Percentiles rank a stretch among this genome's conserved stretches.
Evolutionary conservation across 2,329 filamentous ascomycete genomes (phyloP).

Genomic region (Penicillium sp.): DNA sequence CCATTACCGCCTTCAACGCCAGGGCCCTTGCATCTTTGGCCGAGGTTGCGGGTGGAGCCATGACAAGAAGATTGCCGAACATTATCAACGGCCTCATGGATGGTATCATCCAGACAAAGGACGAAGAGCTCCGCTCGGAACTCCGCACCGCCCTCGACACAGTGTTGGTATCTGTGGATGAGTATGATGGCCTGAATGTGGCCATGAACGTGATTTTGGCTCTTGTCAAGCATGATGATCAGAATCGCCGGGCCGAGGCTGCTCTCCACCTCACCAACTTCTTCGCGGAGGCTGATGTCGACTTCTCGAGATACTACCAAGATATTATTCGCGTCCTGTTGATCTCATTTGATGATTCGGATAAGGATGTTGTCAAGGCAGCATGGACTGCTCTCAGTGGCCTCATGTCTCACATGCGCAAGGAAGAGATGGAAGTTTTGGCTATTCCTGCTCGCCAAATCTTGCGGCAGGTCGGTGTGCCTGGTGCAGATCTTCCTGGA

Average conservation of each 20-base stretch:
- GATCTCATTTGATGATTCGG: slow-evolving; percentile 87
- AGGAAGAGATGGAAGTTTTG: slow-evolving; percentile 97
- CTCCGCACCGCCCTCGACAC: slow-evolving; percentile 82
- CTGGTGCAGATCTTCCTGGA: slow-evolving; percentile 80
- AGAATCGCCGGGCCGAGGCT: slow-evolving; percentile 75
- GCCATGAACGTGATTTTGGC: slow-evolving; percentile 91
- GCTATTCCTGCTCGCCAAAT: slow-evolving; percentile 84
- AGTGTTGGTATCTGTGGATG: slow-evolving; percentile 88
- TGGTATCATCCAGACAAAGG: slow-evolving; percentile 73
- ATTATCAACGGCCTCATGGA: slow-evolving; percentile 96
- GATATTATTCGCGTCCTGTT: slow-evolving; percentile 89
- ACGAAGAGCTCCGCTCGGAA: slow-evolving; percentile 72
- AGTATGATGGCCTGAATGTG: slow-evolving; percentile 92
- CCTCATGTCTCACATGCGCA: slow-evolving; percentile 85
- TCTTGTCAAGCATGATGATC: slow-evolving; percentile 89
- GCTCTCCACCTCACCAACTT: slow-evolving; percentile 81
- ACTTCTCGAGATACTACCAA: slow-evolving; percentile 94
- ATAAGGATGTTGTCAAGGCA: slow-evolving; percentile 80
- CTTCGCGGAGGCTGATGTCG: slow-evolving; percentile 75
- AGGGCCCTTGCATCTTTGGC: slow-evolving; percentile 90
- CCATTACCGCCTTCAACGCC: slow-evolving; percentile 93
- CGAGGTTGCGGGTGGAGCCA: slow-evolving; percentile 83
- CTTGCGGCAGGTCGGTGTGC: slow-evolving; percentile 82
- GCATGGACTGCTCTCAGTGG: slow-evolving; percentile 84
- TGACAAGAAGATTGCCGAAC: slow-evolving; percentile 84